A percentile compares a stretch with the other conserved stretches of the same genome.
Conservation (phyloP, 129 eudicot genomes). For the Chrysanthemum makinoi region DNA sequence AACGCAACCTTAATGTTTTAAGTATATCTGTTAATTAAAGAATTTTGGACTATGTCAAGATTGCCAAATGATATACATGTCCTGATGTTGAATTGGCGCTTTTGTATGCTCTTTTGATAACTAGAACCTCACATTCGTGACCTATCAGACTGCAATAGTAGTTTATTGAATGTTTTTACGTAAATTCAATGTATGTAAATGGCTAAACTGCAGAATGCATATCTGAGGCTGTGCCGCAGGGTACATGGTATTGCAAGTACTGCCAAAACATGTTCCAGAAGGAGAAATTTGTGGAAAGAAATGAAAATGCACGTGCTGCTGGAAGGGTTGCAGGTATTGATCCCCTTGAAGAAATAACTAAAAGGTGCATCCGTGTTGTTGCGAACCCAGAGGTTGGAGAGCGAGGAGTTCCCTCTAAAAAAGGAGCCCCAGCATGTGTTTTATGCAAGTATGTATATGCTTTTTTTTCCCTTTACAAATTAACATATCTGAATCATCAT, state of each 20-base stretch:
- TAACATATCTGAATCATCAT: background rate
- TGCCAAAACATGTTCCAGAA: slow-evolving; percentile 54
- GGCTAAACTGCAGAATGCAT: slow-evolving; percentile 65
- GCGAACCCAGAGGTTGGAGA: slow-evolving; percentile 23
- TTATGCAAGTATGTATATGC: slow-evolving; percentile 59
- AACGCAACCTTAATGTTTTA: too few relatives aligned
- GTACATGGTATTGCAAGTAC: slow-evolving; percentile 72
- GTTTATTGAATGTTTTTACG: background rate
- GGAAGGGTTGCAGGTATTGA: slow-evolving; percentile 71
- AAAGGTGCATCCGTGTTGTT: slow-evolving; percentile 72
- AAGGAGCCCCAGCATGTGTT: slow-evolving; percentile 57
- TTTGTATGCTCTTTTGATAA: background rate
- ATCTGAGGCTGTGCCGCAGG: slow-evolving; percentile 52
- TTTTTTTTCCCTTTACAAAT: background rate
- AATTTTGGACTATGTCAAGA: background rate
- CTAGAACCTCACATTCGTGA: background rate
- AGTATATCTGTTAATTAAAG: background rate
- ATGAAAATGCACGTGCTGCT: slow-evolving; percentile 79
- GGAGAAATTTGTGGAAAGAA: slow-evolving; percentile 60
- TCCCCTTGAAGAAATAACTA: slow-evolving; percentile 55
- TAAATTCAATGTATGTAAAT: slow-evolving; percentile 16
- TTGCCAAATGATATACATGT: slow-evolving; percentile 9
- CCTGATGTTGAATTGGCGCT: background rate
- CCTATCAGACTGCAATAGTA: background rate
- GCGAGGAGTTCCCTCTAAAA: slow-evolving; percentile 30